phyloP scores from a whole-genome alignment of 2,329 filamentous ascomycete genomes.

The Phyllosticta paracitricarpa region DNA sequence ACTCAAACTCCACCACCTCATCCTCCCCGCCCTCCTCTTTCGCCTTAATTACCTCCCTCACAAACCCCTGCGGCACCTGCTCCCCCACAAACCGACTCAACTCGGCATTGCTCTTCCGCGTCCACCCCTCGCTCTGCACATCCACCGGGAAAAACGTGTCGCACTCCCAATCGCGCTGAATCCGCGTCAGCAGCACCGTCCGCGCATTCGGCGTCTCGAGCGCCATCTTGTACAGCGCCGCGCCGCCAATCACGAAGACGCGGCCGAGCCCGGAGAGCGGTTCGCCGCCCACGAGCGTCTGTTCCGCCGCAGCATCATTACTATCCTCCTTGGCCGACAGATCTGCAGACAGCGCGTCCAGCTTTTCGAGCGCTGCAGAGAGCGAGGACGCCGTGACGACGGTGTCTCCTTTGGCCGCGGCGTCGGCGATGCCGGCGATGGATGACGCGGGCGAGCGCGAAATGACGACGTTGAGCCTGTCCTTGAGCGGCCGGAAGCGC shows the following conservation, averaged over 20 bases:
- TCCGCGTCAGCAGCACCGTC: conserved; percentile 59
- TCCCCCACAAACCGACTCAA: conserved; percentile 59
- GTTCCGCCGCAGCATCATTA: background rate
- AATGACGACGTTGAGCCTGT: conserved; percentile 73
- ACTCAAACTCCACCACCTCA: conserved; percentile 5
- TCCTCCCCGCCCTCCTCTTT: conserved; percentile 1
- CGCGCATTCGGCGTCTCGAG: conserved; percentile 49
- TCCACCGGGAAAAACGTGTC: conserved; percentile 64
- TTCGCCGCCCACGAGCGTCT: conserved; percentile 14
- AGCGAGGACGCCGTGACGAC: background rate
- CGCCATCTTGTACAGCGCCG: conserved; percentile 69
- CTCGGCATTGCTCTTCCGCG: conserved; percentile 39
- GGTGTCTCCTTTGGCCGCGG: background rate
- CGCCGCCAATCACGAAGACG: conserved; percentile 84
- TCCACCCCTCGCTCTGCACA: conserved; percentile 44
- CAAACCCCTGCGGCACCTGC: conserved; percentile 43
- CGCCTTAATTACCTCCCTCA: background rate
- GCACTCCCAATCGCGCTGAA: conserved; percentile 61
- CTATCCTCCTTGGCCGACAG: background rate
- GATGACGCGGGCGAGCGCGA: conserved; percentile 36
- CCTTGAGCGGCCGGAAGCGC: conserved; percentile 67
- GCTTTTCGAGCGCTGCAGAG: background rate
- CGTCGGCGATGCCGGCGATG: background rate
- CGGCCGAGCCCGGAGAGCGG: conserved; percentile 34
- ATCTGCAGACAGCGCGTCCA: background rate